Evolutionary conservation across 257 asterid genomes (phyloP), one percentile per base, ranked within the genome.

Genomic region (Solanum chmielewskii): DNA sequence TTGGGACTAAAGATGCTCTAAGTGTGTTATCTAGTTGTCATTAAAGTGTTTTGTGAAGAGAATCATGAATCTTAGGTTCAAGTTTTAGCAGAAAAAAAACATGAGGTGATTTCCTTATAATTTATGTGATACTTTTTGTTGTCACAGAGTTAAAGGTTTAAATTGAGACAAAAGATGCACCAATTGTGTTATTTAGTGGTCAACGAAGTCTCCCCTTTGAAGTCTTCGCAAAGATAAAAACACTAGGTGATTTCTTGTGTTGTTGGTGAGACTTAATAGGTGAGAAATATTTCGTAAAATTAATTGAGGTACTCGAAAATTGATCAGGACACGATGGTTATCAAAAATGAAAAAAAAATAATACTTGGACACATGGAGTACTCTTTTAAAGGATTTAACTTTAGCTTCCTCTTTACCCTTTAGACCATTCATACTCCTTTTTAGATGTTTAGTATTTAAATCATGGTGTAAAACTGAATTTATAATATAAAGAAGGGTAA

Each of bases 71-170:
- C 64, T 20, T 0, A 56, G 0, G 15, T 62, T 62, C 29, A 23
- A n/a, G 31, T 23, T 21, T 6, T 21, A 52, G 23, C 23, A 0
- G 60, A 16, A 21, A 52, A 52, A 52, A 52, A 52, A 52, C 10
- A 52, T 0, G 0, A 6, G 60, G 10, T 52, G 0, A 16, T 52
- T 52, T 52, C 0, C 0, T 52, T 52, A 49, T 1, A 49, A 49
- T 0, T 15, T 25, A 25, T 66, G 21, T 66, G 37, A 0, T 11
- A 66, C 11, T 12, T 27, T 13, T 66, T 4, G 0, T 27, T 27
- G 27, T 27, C 27, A 27, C 27, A 27, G 27, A 1, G 27, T 27
- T 27, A 27, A 27, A 29, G 18, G 76, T 69, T 14, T 23, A 62
- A 62, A 62, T 2, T 62, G 1, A 15, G 31, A 62, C 31, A 23